phyloP scores from a whole-genome alignment of 2,329 filamentous ascomycete species.

The Ophioceras dolichostomum region DNA sequence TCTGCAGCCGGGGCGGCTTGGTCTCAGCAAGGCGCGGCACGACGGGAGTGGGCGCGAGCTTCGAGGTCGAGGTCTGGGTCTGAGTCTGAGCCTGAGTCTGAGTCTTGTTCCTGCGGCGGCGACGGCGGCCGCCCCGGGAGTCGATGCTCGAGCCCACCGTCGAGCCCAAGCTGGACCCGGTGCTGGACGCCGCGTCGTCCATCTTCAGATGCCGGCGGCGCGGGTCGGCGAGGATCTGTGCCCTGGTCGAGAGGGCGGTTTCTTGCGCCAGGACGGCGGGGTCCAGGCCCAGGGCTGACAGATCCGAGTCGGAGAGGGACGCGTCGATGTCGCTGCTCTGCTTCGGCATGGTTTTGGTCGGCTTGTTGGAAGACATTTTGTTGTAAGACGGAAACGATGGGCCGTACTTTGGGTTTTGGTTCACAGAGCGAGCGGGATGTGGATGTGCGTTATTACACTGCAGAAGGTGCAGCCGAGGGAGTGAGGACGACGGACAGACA shows the following conservation, averaged over 20 bases:
- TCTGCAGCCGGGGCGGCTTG: constrained; percentile 16
- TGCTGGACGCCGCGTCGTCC: constrained; percentile 1
- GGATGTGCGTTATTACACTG: too few species aligned
- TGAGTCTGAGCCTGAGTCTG: not conserved
- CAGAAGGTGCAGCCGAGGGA: too few species aligned
- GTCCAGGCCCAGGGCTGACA: too few species aligned
- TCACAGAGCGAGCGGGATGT: too few species aligned
- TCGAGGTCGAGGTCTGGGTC: not conserved
- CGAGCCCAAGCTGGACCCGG: too few species aligned
- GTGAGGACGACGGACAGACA: too few species aligned
- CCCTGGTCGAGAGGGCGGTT: too few species aligned
- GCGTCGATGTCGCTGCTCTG: not conserved
- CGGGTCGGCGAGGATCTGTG: constrained; percentile 10
- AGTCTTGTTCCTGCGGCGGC: constrained; percentile 2
- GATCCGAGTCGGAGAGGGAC: not conserved
- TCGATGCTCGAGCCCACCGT: constrained; percentile 7
- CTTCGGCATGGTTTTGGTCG: not conserved
- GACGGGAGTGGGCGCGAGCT: constrained; percentile 4
- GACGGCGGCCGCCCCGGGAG: constrained; percentile 4
- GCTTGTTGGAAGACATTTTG: too few species aligned
- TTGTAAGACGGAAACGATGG: not conserved
- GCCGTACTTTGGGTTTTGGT: not conserved
- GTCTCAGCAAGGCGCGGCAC: constrained; percentile 15
- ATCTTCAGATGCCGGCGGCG: constrained; percentile 4
- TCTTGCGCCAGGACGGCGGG: too few species aligned